Base-by-base conservation (phyloP, 495 filamentous ascomycete species). In the Collariella sp. region DNA sequence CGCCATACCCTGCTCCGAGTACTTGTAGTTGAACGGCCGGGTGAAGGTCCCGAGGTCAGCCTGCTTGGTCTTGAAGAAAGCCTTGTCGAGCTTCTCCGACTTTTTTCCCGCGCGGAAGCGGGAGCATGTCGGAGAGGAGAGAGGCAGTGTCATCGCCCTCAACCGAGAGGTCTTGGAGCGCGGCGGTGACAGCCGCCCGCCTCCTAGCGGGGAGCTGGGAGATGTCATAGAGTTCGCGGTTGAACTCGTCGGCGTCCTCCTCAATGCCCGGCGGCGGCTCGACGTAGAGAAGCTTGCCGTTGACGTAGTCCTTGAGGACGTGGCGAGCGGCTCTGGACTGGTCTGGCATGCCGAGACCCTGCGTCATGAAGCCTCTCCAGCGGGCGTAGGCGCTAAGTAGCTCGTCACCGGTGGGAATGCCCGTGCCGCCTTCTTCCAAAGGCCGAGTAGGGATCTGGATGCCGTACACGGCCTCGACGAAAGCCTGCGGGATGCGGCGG, bases 301-400 rank as follows among this genome's bases (percentile, higher is more conserved):
- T 94, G 53, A 99, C 93, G 62, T 96, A 97, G 72, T 99, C 94
- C 68, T 99, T 99, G 16, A 99, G 79, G 13, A 99, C 74, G 55
- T 87, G 87, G 48, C 94, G 79, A 1, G 91, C 93, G 7, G 93
- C 94, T 55, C 94, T 78, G 2, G 89, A 91, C 72, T 95, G 88
- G 65, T 99, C 93, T 12, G 94, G 91, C 55, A 90, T 84, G 12
- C 94, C 93, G 23, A 85, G 81, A 52, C 93, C 91, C 26, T 83
- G 82, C 13, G 89, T 96, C 38, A 84, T 82, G 72, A 94, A 97
- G 24, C 94, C 94, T 60, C 94, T 75, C 39, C 91, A 91, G 51
- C 79, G 79, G 24, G 91, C 94, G 62, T 96, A 96, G 15, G 94
- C 85, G 16, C 79, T 74, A 11, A 99, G 77, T 11, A 99, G 62